Conservation (phyloP, 495 filamentous ascomycete genomes). For the Penicillium salamii region DNA sequence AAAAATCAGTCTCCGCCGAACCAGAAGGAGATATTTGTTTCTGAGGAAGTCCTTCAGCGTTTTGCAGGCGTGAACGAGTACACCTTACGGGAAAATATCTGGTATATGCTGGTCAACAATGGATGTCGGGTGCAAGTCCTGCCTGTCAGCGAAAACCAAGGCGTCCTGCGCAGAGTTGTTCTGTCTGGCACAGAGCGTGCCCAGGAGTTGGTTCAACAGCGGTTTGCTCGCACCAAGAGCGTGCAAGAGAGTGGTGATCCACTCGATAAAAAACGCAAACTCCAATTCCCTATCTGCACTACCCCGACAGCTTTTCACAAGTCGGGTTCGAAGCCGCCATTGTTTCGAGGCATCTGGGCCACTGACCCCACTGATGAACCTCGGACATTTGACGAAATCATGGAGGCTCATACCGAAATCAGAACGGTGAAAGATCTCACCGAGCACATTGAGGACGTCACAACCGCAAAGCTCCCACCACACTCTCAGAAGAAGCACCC, state of each 20-base stretch:
- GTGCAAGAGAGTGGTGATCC: slow-evolving; percentile 30
- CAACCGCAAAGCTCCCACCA: not conserved
- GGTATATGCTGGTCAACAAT: slow-evolving; percentile 31
- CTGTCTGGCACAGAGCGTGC: slow-evolving; percentile 33
- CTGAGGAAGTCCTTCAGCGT: slow-evolving; percentile 37
- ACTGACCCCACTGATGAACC: not conserved
- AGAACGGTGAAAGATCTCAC: slow-evolving; percentile 30
- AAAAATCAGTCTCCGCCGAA: slow-evolving; percentile 6
- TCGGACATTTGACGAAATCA: slow-evolving; percentile 12
- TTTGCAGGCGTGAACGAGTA: slow-evolving; percentile 30
- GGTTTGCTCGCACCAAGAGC: slow-evolving; percentile 19
- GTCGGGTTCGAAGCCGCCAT: too few relatives aligned
- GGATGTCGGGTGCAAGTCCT: slow-evolving; percentile 41
- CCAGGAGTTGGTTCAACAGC: slow-evolving; percentile 27
- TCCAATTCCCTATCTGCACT: slow-evolving; percentile 30
- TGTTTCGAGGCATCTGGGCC: slow-evolving; percentile 37
- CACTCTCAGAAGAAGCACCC: not conserved
- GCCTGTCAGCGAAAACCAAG: slow-evolving; percentile 28
- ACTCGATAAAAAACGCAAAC: slow-evolving; percentile 28
- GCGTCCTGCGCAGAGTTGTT: slow-evolving; percentile 33
- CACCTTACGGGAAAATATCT: slow-evolving; percentile 37
- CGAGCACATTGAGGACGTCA: slow-evolving; percentile 35
- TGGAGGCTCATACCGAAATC: slow-evolving; percentile 2
- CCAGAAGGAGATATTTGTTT: slow-evolving; percentile 33
- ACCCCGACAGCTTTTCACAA: too few relatives aligned